Evolutionary conservation across 768 basidiomycete genomes (phyloP).

Genomic region (Hygrophorus russula): DNA sequence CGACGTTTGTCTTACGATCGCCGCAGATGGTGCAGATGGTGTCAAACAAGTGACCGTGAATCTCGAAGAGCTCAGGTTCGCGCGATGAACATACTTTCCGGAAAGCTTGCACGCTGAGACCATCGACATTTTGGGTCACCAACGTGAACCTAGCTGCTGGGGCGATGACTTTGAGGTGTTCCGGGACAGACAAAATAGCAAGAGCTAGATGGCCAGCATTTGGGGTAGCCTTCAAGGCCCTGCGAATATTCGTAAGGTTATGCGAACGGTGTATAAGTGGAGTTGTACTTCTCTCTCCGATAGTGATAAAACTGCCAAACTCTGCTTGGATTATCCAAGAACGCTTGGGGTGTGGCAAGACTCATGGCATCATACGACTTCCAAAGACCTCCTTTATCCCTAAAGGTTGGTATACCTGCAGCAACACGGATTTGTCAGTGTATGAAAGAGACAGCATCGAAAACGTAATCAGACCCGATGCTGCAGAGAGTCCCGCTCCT

Average conservation of each 20-base stretch:
- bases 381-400: slow-evolving; percentile 42
- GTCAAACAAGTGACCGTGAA: slow-evolving; percentile 34
- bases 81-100: too few relatives aligned
- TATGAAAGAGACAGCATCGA: neutral
- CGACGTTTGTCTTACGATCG: slow-evolving; percentile 14
- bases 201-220: too few relatives aligned
- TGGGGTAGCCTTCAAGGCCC: too few relatives aligned
- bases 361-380: slow-evolving; percentile 35
- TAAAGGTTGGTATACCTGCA: slow-evolving; percentile 37
- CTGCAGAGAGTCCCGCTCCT: slow-evolving; percentile 57
- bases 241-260: too few relatives aligned
- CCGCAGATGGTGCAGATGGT: slow-evolving; percentile 21
- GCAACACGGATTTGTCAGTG: neutral
- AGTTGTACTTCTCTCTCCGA: slow-evolving; percentile 34
- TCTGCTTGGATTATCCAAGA: slow-evolving; percentile 32
- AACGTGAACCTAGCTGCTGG: too few relatives aligned
- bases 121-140: too few relatives aligned
- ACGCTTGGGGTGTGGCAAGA: slow-evolving; percentile 45
- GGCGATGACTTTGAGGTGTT: too few relatives aligned
- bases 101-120: too few relatives aligned
- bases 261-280: too few relatives aligned
- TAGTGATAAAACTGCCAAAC: slow-evolving; percentile 63
- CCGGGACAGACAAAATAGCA: too few relatives aligned
- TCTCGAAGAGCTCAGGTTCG: slow-evolving; percentile 31
- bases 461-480: slow-evolving; percentile 31